Evolutionary conservation across 2,329 filamentous ascomycete genomes (phyloP).

Genomic region (Exophiala sideris): DNA sequence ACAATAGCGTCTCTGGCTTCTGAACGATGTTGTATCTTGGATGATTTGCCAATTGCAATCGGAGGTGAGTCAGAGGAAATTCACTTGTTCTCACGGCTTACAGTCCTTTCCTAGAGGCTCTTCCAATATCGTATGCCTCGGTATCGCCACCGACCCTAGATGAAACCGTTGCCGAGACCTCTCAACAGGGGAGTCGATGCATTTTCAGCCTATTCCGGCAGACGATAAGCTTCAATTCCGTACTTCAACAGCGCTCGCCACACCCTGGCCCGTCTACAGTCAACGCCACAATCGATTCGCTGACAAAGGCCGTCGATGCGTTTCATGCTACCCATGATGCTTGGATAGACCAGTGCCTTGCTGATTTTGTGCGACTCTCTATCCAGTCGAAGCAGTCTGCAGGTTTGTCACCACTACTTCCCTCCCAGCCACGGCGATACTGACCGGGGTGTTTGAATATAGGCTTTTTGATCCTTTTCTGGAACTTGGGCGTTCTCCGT

Average conservation of each 20-base stretch:
- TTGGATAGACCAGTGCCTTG: slow-evolving; percentile 3
- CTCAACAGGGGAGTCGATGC: neutral
- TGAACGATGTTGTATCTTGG: neutral
- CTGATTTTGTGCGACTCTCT: neutral
- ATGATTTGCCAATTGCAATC: neutral
- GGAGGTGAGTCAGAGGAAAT: neutral
- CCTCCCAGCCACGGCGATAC: neutral
- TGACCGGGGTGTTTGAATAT: neutral
- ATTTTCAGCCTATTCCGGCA: slow-evolving; percentile 4
- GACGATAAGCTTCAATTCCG: neutral
- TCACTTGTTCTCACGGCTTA: neutral
- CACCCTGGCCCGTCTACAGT: neutral
- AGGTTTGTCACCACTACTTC: neutral
- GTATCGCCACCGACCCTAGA: neutral
- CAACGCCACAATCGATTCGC: neutral
- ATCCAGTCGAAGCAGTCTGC: slow-evolving; percentile 1
- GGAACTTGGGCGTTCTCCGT: slow-evolving; percentile 4
- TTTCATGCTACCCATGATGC: neutral
- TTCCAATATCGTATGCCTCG: neutral
- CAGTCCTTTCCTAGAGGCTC: neutral
- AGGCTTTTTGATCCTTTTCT: slow-evolving; percentile 5
- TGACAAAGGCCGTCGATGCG: slow-evolving; percentile 2
- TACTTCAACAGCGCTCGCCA: neutral
- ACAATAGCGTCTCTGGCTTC: slow-evolving; percentile 1
- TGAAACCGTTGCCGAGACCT: neutral